Evolutionary conservation across 768 basidiomycete species (phyloP).

Genomic region (Mycena pura): DNA sequence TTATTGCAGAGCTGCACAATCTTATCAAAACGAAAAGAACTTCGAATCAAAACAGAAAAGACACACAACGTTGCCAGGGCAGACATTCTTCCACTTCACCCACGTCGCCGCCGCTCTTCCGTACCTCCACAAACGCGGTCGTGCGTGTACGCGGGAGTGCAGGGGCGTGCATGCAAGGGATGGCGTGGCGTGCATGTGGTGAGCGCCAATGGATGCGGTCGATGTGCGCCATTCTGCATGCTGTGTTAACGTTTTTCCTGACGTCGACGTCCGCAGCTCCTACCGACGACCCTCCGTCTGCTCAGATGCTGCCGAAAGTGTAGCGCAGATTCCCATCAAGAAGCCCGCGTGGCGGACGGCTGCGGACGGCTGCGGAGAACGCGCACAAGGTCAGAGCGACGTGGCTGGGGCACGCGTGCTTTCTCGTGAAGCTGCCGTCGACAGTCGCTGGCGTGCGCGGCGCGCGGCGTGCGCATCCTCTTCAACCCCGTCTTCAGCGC

Average conservation of each 20-base stretch:
- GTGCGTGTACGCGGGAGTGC: too few species aligned
- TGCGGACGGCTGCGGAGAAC: too few species aligned
- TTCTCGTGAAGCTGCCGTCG: constrained; percentile 57
- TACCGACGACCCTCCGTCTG: not conserved
- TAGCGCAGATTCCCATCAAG: constrained; percentile 39
- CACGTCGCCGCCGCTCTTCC: too few species aligned
- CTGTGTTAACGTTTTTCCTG: not conserved
- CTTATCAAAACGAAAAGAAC: too few species aligned
- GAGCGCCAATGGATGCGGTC: constrained; percentile 14
- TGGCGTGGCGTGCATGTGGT: too few species aligned
- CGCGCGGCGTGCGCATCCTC: constrained; percentile 52
- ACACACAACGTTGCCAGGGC: too few species aligned
- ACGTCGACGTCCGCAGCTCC: not conserved
- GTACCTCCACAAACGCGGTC: too few species aligned
- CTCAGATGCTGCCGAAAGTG: constrained; percentile 1
- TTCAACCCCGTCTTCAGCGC: constrained; percentile 63
- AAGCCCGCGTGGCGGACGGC: constrained; percentile 47
- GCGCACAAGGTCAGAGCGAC: constrained; percentile 54
- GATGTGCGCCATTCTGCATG: constrained; percentile 2
- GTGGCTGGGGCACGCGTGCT: constrained; percentile 64
- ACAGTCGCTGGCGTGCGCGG: constrained; percentile 41
- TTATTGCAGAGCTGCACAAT: too few species aligned
- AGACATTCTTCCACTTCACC: too few species aligned
- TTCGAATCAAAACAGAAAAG: too few species aligned
- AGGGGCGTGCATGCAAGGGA: too few species aligned